These are phyloP conservation scores for Piloderma croceum DNA, from an alignment of 768 basidiomycete species.

Conservation along the genomic window DNA sequence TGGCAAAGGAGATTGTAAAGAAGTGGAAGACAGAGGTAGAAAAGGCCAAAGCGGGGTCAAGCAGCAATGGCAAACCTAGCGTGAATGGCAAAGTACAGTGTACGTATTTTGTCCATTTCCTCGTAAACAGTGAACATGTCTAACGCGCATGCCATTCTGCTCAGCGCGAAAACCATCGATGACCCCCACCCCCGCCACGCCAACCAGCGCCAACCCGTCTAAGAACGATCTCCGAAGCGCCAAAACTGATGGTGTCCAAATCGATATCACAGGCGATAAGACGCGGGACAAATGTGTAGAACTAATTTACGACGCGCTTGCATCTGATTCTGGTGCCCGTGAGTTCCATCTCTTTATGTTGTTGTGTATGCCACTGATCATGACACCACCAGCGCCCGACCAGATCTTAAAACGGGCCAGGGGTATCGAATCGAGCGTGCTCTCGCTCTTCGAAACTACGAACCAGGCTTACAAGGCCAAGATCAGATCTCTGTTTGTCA, in stretches of 20 bases:
- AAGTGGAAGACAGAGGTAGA: constrained; percentile 91
- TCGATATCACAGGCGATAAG: constrained; percentile 53
- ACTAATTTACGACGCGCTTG: constrained; percentile 88
- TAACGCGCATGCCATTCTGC: too few relatives aligned
- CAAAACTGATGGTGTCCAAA: constrained; percentile 66
- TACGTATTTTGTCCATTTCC: too few relatives aligned
- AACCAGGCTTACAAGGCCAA: constrained; percentile 59
- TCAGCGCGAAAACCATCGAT: constrained; percentile 1
- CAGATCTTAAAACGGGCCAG: constrained; percentile 61
- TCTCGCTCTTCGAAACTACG: constrained; percentile 37
- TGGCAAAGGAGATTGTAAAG: constrained; percentile 87
- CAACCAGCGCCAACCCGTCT: constrained; percentile 31
- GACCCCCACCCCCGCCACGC: constrained; percentile 32
- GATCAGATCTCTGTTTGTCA: constrained; percentile 84
- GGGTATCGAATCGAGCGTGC: constrained; percentile 66
- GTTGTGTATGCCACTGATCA: constrained; percentile 3
- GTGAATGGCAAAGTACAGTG: too few relatives aligned
- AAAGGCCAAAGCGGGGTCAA: constrained; percentile 50
- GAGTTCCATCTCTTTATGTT: constrained; percentile 30
- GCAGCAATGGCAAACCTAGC: too few relatives aligned
- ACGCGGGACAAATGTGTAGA: constrained; percentile 85
- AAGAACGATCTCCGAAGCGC: constrained; percentile 42
- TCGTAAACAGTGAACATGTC: too few relatives aligned
- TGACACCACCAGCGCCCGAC: constrained; percentile 50
- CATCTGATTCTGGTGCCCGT: constrained; percentile 84